A percentile compares a stretch with the other conserved stretches of the same genome.
These are phyloP conservation scores for Kazachstania sp. DNA, from an alignment of 1,139 yeast genomes.

Conservation along the genomic window DNA sequence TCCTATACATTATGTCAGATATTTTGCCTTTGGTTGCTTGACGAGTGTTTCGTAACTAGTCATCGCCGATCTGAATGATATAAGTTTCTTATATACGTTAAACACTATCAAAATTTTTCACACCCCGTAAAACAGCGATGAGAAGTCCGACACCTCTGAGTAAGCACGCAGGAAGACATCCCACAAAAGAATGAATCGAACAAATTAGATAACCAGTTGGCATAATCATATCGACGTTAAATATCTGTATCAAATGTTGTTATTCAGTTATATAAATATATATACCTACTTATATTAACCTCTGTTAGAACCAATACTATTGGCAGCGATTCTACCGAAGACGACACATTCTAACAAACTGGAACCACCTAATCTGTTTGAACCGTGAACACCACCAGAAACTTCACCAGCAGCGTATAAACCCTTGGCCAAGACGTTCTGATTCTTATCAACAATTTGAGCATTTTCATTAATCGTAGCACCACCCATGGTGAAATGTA, in stretches of 20 bases:
- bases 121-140: too few relatives aligned
- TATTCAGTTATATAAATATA: not conserved
- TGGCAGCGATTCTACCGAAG: conserved; percentile 48
- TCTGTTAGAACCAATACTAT: conserved; percentile 17
- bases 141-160: not conserved
- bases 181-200: too few relatives aligned
- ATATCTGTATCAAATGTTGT: not conserved
- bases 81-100: too few relatives aligned
- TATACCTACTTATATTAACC: not conserved
- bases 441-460: conserved; percentile 42
- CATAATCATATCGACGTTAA: too few relatives aligned
- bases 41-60: too few relatives aligned
- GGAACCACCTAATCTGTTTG: conserved; percentile 69
- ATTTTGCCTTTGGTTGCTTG: not conserved
- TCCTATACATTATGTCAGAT: conserved; percentile 20
- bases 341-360: conserved; percentile 72
- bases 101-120: too few relatives aligned
- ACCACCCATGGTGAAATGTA: conserved; percentile 87
- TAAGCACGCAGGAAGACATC: not conserved
- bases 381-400: conserved; percentile 79
- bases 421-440: conserved; percentile 42
- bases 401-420: conserved; percentile 73
- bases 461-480: conserved; percentile 54
- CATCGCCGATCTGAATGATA: too few relatives aligned
- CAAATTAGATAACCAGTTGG: too few relatives aligned